A percentile compares a stretch with the other conserved stretches of the same genome.
These are phyloP conservation scores for Cochlearia excelsa DNA, from an alignment of 345 rosid species.

Conservation along the genomic window DNA sequence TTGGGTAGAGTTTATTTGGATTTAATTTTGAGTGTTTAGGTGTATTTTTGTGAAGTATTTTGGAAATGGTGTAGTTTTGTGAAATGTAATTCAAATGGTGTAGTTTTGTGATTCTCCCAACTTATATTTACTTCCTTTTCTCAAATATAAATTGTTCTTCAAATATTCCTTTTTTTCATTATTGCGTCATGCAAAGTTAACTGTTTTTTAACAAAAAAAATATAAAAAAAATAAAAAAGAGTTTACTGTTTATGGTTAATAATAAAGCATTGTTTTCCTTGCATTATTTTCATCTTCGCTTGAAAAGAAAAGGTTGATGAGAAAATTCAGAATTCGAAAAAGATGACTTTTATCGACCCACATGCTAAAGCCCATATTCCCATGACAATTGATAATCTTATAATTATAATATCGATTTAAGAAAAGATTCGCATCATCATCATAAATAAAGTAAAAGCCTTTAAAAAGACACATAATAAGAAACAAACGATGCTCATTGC, in stretches of 20 bases:
- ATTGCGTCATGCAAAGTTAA: too few relatives aligned
- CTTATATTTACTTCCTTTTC: too few relatives aligned
- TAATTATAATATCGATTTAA: not conserved
- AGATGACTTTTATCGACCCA: conserved; percentile 22
- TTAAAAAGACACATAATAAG: not conserved
- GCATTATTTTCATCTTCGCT: conserved; percentile 1
- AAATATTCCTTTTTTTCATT: too few relatives aligned
- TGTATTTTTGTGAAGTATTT: too few relatives aligned
- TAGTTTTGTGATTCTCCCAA: too few relatives aligned
- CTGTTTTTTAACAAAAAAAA: not conserved
- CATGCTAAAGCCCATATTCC: conserved; percentile 25
- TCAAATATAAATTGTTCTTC: too few relatives aligned
- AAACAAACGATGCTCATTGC: conserved; percentile 12
- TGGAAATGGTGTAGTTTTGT: too few relatives aligned
- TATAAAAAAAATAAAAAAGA: not conserved
- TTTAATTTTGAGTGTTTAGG: too few relatives aligned
- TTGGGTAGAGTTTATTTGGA: too few relatives aligned
- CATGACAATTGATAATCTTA: conserved; percentile 16
- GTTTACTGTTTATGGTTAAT: too few relatives aligned
- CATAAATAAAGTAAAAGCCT: conserved; percentile 5
- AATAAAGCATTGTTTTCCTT: too few relatives aligned
- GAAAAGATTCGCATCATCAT: conserved; percentile 1
- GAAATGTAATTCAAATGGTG: too few relatives aligned
- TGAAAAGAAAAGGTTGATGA: conserved; percentile 6
- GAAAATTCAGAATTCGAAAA: conserved; percentile 11